Conservation (phyloP, 2,329 filamentous ascomycete species). For the Ciborinia camelliae region DNA sequence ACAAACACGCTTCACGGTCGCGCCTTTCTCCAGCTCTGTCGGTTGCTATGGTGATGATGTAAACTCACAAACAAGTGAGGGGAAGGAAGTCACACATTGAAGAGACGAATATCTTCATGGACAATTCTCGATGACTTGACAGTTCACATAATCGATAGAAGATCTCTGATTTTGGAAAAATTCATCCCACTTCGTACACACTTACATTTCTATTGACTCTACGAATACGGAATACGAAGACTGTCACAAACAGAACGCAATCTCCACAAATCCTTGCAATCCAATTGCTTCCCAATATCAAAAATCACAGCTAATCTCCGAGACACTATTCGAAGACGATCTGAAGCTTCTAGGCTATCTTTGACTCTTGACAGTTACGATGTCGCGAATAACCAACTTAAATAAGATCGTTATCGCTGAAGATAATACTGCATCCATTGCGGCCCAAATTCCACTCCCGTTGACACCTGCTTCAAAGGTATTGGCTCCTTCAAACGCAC, state of each 20-base stretch:
- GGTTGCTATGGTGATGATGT: conserved; percentile 13
- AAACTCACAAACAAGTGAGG: conserved; percentile 9
- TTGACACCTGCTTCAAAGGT: conserved; percentile 22
- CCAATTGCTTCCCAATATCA: background rate
- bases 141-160: conserved; percentile 8
- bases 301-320: conserved; percentile 21
- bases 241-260: conserved; percentile 14
- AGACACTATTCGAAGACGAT: conserved; percentile 13
- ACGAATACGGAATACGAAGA: conserved; percentile 4
- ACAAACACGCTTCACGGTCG: background rate
- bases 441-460: conserved; percentile 26
- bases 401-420: conserved; percentile 34
- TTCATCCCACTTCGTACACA: conserved; percentile 16
- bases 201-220: conserved; percentile 20
- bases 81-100: conserved; percentile 8
- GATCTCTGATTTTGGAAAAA: conserved; percentile 11
- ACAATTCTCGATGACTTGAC: background rate
- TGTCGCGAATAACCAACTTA: conserved; percentile 37
- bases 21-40: conserved; percentile 8
- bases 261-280: conserved; percentile 17
- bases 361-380: conserved; percentile 21
- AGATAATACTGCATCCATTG: conserved; percentile 31
- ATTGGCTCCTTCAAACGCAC: conserved; percentile 23
- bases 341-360: conserved; percentile 7
- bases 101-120: conserved; percentile 11